Percentiles rank a stretch among this genome's conserved stretches.
Evolutionary conservation across 2,329 filamentous ascomycete genomes (phyloP).

Genomic region (Fusarium bulbicola): DNA sequence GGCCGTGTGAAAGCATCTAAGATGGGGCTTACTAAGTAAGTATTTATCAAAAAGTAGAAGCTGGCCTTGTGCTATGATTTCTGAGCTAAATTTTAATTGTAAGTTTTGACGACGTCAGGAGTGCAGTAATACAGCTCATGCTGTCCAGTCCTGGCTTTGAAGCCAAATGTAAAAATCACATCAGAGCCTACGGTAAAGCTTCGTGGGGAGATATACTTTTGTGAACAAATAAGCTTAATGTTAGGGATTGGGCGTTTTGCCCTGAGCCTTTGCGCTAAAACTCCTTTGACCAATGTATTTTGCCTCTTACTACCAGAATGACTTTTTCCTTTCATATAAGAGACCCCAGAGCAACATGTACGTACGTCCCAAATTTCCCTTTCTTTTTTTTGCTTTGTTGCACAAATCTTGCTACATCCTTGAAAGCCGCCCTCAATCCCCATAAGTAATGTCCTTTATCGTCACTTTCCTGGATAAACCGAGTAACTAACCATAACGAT

Average conservation of each 20-base stretch:
- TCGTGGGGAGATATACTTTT: background rate
- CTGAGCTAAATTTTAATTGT: rapidly evolving
- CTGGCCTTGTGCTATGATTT: background rate
- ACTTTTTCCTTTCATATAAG: background rate
- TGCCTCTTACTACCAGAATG: rapidly evolving
- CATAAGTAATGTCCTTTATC: rapidly evolving
- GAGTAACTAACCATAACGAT: background rate
- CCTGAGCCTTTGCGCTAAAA: background rate
- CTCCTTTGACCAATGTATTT: background rate
- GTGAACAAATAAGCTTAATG: background rate
- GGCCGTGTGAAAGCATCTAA: background rate
- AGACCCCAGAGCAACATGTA: rapidly evolving
- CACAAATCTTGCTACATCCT: background rate
- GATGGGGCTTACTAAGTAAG: too few relatives aligned
- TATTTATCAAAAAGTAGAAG: too few relatives aligned
- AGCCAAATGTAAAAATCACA: too few relatives aligned
- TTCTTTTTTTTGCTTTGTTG: background rate
- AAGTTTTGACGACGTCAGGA: too few relatives aligned
- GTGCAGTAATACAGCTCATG: background rate
- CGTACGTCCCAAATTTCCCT: background rate
- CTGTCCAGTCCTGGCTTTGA: rapidly evolving
- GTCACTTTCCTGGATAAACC: rapidly evolving
- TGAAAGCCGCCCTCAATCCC: too few relatives aligned
- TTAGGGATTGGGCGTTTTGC: background rate
- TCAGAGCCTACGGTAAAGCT: too few relatives aligned